A percentile compares a stretch with the other conserved stretches of the same genome.
Conservation (phyloP, 2,329 filamentous ascomycete species). For the Pyrenochaeta sp. region DNA sequence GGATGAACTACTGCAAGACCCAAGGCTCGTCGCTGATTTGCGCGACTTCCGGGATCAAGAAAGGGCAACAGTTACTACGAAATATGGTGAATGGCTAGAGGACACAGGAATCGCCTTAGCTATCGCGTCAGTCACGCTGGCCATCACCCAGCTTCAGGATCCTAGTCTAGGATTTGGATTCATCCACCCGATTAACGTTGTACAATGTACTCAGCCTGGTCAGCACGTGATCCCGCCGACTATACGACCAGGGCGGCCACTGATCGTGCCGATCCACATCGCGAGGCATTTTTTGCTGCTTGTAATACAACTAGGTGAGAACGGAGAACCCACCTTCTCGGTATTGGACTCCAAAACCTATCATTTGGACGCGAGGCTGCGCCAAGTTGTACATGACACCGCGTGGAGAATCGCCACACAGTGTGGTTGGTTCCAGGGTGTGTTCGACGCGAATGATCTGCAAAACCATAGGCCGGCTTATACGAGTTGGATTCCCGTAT, state of each 20-base stretch:
- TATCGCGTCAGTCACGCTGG: constrained; percentile 19
- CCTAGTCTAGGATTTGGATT: constrained; percentile 10
- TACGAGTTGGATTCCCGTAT: constrained; percentile 9
- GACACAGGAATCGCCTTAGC: constrained; percentile 4
- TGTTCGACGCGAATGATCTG: not conserved
- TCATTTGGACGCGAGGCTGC: not conserved
- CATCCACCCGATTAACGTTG: not conserved
- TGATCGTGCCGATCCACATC: constrained; percentile 9
- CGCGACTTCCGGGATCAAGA: not conserved
- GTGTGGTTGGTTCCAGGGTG: not conserved
- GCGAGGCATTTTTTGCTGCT: constrained; percentile 16
- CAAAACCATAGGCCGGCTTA: not conserved
- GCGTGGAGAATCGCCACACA: not conserved
- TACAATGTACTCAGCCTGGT: not conserved
- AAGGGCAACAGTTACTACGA: not conserved
- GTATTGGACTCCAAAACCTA: constrained; percentile 19
- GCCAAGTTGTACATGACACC: not conserved
- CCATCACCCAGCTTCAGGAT: constrained; percentile 12
- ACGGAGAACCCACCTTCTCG: constrained; percentile 2
- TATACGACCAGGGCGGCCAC: constrained; percentile 18
- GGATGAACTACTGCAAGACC: not conserved
- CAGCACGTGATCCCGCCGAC: not conserved
- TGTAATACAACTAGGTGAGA: constrained; percentile 16
- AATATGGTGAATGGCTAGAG: not conserved
- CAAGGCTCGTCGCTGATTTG: not conserved